Evolutionary conservation across 495 filamentous ascomycete species (phyloP), one percentile per base, ranked within the genome.

Genomic region (Aspergillus biplanus): DNA sequence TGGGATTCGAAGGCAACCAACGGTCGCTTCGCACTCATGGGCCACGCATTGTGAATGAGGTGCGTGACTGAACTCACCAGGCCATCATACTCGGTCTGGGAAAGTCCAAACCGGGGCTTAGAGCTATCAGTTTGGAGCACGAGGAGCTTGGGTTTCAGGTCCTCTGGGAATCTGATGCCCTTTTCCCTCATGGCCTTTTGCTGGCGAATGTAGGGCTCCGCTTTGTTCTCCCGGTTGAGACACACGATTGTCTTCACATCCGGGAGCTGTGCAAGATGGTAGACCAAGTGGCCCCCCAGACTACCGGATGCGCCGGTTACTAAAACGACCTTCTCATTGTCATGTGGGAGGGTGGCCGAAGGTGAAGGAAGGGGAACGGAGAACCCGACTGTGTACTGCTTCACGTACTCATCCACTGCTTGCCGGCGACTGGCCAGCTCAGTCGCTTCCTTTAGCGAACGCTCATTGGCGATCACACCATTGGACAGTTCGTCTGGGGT

Each of bases 21-120:
- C 0, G 78, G 74, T 4, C 81, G 67, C 42, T 71, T 83, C 34
- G 49, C 72, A 62, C 70, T 82, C 83, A 86, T 86, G 0, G 78
- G 81, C 83, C 83, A 86, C 1, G 83, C 84, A 59, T 84, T 86
- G 66, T 86, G 84, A 34, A 86, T 63, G 16, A 86, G 77, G 47
- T 85, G 76, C 0, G 83, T 86, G 5, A 81, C 79, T 12, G 34
- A 64, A 9, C 69, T 61, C 9, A 75, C 42, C 6, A 86, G 78
- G 8, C 55, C 42, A 31, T 72, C 39, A 61, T 85, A 85, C 0
- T 72, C 73, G 9, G 59, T 35, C 1, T 33, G 11, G 0, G 75
- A 34, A 2, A 88, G 75, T 2, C 84, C 85, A 1, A 88, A 77
- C 7, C 56, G 50, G 0, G 78, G 71, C 56, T 78, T 77, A 0